Evolutionary conservation across 257 asterid genomes (phyloP).

Genomic region (Knoxia roxburghii): DNA sequence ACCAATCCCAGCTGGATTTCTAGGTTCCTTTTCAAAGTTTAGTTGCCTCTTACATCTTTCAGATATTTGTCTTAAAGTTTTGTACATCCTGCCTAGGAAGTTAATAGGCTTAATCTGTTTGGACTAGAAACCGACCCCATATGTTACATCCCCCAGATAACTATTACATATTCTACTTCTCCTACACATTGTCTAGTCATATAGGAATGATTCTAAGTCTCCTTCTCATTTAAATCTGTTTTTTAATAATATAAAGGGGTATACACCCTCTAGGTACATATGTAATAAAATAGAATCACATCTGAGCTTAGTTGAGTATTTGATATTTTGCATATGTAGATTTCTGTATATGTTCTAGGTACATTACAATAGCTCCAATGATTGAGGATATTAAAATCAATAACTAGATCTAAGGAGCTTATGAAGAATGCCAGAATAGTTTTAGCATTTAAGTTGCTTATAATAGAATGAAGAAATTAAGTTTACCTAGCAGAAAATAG

Average conservation of each 20-base stretch:
- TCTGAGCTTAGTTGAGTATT: not conserved
- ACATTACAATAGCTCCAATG: not conserved
- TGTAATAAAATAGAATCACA: not conserved
- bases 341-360: not conserved
- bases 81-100: not conserved
- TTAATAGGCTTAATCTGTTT: too few species aligned
- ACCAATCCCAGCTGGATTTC: not conserved
- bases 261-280: not conserved
- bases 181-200: too few species aligned
- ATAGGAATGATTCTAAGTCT: too few species aligned
- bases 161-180: too few species aligned
- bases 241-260: not conserved
- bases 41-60: too few species aligned
- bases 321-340: not conserved
- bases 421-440: not conserved
- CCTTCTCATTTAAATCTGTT: too few species aligned
- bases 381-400: not conserved
- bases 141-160: too few species aligned
- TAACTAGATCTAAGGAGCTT: not conserved
- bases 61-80: not conserved
- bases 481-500: conserved; percentile 82
- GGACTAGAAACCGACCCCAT: too few species aligned
- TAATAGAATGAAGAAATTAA: not conserved
- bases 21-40: too few species aligned
- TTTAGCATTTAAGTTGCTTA: not conserved